Evolutionary conservation across 352 stramenopile genomes (phyloP), one percentile per base, ranked within the genome.

Genomic region (Pythium grandisporangium): DNA sequence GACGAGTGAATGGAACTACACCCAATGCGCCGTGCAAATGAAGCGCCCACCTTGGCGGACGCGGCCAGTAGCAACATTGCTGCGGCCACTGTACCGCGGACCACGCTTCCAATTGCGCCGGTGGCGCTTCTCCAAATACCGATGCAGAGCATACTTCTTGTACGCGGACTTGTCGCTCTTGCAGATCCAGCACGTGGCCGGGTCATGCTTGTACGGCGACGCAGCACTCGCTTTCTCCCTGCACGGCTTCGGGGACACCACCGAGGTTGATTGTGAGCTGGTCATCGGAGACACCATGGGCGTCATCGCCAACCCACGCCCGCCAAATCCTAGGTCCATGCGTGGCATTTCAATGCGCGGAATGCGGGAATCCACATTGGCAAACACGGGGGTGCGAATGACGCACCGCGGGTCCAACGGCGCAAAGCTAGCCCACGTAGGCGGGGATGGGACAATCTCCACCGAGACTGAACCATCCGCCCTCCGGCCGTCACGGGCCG

Each of bases 111-210:
- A 90, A 63, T 88, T 89, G 42, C 79, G 70, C 22, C 76, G 72
- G 52, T 70, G 70, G 47, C 76, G 64, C 70, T 92, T 92, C 50
- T 88, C 76, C 11, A 78, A 62, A 54, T 81, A 92, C 14, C 79
- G 79, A 50, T 92, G 79, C 45, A 92, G 55, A 36, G 73, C 78
- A 30, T 67, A 74, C 71, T 92, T 90, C 53, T 77, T 79, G 50
- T 87, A 74, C 26, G 70, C 45, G 34, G 76, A 84, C 63, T 90
- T 92, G 34, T 61, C 66, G 36, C 73, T 88, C 68, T 90, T 89
- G 72, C 79, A 92, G 47, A 92, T 86, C 79, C 79, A 92, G 72
- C 79, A 92, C 44, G 69, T 80, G 45, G 64, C 57, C 12, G 76
- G 51, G 57, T 90, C 66, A 55, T 92, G 79, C 20, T 64, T 48